A percentile compares a stretch with the other conserved stretches of the same genome.
phyloP scores from a whole-genome alignment of 1,139 yeast genomes.

The Kazachstania sp. region DNA sequence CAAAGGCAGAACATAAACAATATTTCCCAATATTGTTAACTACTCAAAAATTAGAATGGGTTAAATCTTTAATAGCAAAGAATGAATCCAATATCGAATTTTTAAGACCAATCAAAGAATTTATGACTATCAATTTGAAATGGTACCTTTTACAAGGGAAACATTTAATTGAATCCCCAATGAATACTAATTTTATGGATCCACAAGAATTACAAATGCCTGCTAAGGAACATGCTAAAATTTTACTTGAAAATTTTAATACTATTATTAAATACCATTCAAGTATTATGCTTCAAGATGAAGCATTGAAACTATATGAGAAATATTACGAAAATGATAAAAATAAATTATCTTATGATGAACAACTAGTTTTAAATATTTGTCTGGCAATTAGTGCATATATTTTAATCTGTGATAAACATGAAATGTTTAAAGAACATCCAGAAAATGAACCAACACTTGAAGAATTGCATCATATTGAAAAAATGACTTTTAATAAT shows the following conservation, averaged over 20 bases:
- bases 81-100: constrained; percentile 9
- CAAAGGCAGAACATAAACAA: constrained; percentile 10
- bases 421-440: constrained; percentile 15
- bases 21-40: constrained; percentile 20
- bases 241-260: constrained; percentile 18
- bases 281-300: neutral
- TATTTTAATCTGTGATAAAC: constrained; percentile 10
- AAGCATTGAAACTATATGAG: constrained; percentile 12
- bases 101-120: constrained; percentile 15
- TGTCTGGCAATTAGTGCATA: constrained; percentile 20
- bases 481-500: constrained; percentile 19
- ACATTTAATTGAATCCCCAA: constrained; percentile 18
- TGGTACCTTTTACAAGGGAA: constrained; percentile 23
- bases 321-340: constrained; percentile 14
- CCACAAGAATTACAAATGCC: constrained; percentile 12
- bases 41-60: constrained; percentile 18
- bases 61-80: constrained; percentile 11
- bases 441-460: constrained; percentile 16
- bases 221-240: constrained; percentile 17
- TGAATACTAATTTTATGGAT: constrained; percentile 11
- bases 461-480: constrained; percentile 18
- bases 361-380: constrained; percentile 20
- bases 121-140: constrained; percentile 16
- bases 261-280: constrained; percentile 8
- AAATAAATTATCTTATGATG: constrained; percentile 19